These are phyloP conservation scores for Mycena venus DNA, from an alignment of 768 basidiomycete genomes.

Conservation along the genomic window DNA sequence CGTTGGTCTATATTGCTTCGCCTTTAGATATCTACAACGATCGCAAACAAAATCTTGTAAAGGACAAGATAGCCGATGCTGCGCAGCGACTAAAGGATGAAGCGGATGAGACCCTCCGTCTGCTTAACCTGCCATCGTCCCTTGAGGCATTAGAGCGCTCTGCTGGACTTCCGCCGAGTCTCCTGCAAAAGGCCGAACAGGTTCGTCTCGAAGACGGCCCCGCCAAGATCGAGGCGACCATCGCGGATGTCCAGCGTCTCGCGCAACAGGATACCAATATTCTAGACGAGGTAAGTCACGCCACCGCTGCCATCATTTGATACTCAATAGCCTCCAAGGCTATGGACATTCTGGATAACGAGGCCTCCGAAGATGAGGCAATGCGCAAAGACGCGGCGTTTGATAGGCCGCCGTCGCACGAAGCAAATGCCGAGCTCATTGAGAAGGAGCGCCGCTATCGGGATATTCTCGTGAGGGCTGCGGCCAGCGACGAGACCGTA, in stretches of 20 bases:
- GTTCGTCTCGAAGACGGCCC: constrained; percentile 85
- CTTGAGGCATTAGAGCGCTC: constrained; percentile 91
- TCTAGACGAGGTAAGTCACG: constrained; percentile 77
- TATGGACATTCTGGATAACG: constrained; percentile 90
- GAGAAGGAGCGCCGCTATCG: constrained; percentile 81
- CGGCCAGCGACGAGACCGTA: constrained; percentile 81
- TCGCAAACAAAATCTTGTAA: constrained; percentile 77
- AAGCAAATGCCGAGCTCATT: constrained; percentile 82
- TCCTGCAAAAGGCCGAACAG: constrained; percentile 89
- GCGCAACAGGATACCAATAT: constrained; percentile 71
- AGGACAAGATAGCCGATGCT: constrained; percentile 73
- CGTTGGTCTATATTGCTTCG: neutral
- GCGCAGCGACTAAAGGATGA: constrained; percentile 74
- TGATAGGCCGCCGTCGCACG: constrained; percentile 76
- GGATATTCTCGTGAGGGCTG: constrained; percentile 78
- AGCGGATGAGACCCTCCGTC: constrained; percentile 74
- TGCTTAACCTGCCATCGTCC: constrained; percentile 84
- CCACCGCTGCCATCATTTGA: constrained; percentile 3
- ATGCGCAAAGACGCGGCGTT: constrained; percentile 64
- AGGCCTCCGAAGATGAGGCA: constrained; percentile 88
- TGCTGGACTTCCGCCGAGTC: constrained; percentile 88
- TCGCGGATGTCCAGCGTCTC: constrained; percentile 81
- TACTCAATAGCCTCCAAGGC: constrained; percentile 62
- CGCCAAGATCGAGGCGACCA: constrained; percentile 73
- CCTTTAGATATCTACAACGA: constrained; percentile 93